These are phyloP conservation scores for Termitomyces sp. DNA, from an alignment of 768 basidiomycete genomes.

Conservation along the genomic window DNA sequence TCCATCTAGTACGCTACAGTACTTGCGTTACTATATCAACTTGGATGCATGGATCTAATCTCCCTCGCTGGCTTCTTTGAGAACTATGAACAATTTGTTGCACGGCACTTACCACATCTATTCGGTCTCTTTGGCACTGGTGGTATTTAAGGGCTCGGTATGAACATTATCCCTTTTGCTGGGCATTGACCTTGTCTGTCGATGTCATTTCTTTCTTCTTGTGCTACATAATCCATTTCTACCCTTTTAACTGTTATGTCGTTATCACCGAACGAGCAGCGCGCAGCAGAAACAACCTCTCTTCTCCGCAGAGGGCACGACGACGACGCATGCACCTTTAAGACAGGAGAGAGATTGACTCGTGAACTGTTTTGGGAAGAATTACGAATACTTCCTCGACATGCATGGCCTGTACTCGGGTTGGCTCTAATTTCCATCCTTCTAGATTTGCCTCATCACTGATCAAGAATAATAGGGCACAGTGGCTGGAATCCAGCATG, in stretches of 20 bases:
- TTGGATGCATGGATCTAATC: no score
- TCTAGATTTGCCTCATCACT: not conserved
- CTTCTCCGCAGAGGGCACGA: not conserved
- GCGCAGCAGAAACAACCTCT: not conserved
- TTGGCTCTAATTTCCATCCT: not conserved
- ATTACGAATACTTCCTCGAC: slow-evolving; percentile 4
- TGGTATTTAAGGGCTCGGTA: not conserved
- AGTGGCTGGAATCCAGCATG: slow-evolving; percentile 65
- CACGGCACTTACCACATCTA: no score
- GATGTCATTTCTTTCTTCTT: not conserved
- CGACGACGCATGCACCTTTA: not conserved
- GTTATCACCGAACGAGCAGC: not conserved
- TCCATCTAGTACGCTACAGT: no score
- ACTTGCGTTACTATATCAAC: no score
- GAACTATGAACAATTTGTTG: no score
- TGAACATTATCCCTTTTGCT: not conserved
- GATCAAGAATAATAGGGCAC: not conserved
- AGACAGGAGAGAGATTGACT: not conserved
- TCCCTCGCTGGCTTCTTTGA: no score
- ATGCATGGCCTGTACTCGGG: slow-evolving; percentile 10
- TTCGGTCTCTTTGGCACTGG: not conserved
- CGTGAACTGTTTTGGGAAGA: slow-evolving; percentile 12
- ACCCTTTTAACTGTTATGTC: not conserved
- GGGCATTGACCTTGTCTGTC: not conserved
- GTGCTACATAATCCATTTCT: not conserved